A percentile compares a stretch with the other conserved stretches of the same genome.
phyloP scores from a whole-genome alignment of 352 stramenopile species.

The Pythium diclinum region DNA sequence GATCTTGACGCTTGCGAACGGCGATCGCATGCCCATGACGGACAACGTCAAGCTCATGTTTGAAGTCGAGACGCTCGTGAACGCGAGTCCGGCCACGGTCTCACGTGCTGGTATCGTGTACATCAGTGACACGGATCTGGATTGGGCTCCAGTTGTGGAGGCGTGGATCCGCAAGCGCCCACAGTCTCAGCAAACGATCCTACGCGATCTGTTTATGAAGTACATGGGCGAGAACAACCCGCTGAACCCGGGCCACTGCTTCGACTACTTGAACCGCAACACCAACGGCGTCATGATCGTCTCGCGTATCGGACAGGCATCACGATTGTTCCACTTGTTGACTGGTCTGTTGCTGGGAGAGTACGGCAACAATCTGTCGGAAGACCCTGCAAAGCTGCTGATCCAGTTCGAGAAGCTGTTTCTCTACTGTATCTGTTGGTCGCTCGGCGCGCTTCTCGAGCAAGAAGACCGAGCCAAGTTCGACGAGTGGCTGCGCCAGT shows the following conservation, averaged over 20 bases:
- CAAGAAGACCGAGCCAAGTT: slow-evolving; percentile 96
- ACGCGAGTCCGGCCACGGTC: slow-evolving; percentile 96
- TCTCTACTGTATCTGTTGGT: slow-evolving; percentile 96
- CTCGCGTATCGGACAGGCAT: slow-evolving; percentile 88
- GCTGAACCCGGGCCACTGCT: slow-evolving; percentile 93
- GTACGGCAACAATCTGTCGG: slow-evolving; percentile 58
- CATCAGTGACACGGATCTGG: slow-evolving; percentile 97
- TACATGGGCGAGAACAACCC: slow-evolving; percentile 95
- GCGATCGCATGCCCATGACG: slow-evolving; percentile 97
- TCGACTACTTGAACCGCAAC: slow-evolving; percentile 95
- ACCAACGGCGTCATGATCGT: slow-evolving; percentile 93
- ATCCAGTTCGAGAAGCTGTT: slow-evolving; percentile 95
- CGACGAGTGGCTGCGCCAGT: slow-evolving; percentile 93
- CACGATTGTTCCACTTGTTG: slow-evolving; percentile 84
- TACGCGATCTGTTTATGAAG: slow-evolving; percentile 93
- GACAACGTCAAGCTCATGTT: slow-evolving; percentile 98
- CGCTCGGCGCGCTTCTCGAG: slow-evolving; percentile 94
- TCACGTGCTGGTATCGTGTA: slow-evolving; percentile 97
- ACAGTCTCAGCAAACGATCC: slow-evolving; percentile 80
- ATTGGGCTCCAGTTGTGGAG: slow-evolving; percentile 96
- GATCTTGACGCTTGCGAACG: slow-evolving; percentile 96
- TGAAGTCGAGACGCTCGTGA: slow-evolving; percentile 96
- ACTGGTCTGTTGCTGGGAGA: slow-evolving; percentile 89
- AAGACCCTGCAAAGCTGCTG: slow-evolving; percentile 63
- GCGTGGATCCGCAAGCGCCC: slow-evolving; percentile 95